Evolutionary conservation across 1,139 yeast genomes (phyloP).

Genomic region (Debaryomyces sp.): DNA sequence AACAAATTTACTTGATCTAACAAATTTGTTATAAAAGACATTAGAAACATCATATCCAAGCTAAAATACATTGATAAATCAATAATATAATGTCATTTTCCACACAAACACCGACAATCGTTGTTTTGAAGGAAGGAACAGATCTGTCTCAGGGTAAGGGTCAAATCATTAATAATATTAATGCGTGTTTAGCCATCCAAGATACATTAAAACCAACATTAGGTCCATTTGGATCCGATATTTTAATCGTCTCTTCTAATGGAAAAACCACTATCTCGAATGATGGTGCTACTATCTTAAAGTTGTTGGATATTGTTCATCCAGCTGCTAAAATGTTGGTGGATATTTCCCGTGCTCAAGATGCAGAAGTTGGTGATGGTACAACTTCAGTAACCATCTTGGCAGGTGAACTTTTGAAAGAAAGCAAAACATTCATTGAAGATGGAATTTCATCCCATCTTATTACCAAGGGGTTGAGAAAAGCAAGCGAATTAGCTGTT

Average conservation of each 20-base stretch:
- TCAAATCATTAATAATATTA: slow-evolving; percentile 90
- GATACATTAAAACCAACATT: slow-evolving; percentile 93
- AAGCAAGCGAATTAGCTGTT: slow-evolving; percentile 78
- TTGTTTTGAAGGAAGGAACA: slow-evolving; percentile 96
- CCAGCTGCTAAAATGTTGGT: slow-evolving; percentile 97
- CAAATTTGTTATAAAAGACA: slow-evolving; percentile 6
- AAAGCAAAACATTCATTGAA: slow-evolving; percentile 86
- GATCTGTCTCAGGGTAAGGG: slow-evolving; percentile 97
- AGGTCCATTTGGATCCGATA: slow-evolving; percentile 98
- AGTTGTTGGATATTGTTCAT: slow-evolving; percentile 90
- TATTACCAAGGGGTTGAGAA: slow-evolving; percentile 84
- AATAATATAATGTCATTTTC: slow-evolving; percentile 69
- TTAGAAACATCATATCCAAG: background rate
- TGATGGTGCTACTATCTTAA: slow-evolving; percentile 96
- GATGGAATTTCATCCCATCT: slow-evolving; percentile 94
- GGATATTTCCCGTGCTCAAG: slow-evolving; percentile 95
- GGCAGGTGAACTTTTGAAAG: slow-evolving; percentile 94
- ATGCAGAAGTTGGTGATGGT: slow-evolving; percentile 99
- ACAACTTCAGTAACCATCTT: slow-evolving; percentile 93
- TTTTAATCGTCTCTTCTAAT: slow-evolving; percentile 76
- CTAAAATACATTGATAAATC: slow-evolving; percentile 5
- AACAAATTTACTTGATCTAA: slow-evolving; percentile 7
- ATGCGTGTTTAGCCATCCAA: slow-evolving; percentile 96
- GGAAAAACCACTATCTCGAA: slow-evolving; percentile 94
- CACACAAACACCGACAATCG: slow-evolving; percentile 94